These are phyloP conservation scores for Nephelium lappaceum DNA, from an alignment of 345 rosid species.

Conservation along the genomic window DNA sequence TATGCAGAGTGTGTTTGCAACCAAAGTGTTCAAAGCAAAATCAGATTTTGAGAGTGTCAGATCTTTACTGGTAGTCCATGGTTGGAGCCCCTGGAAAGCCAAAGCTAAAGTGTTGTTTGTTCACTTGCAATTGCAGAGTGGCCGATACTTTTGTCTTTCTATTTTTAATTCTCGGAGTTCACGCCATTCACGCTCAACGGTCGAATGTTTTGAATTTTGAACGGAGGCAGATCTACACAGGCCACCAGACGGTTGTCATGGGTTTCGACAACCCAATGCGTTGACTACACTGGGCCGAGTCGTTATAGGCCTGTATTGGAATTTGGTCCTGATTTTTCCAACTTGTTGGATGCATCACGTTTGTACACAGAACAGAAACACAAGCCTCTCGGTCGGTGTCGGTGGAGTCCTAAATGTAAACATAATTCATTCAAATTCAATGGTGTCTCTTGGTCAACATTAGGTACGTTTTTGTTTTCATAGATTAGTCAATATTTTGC, in stretches of 20 bases:
- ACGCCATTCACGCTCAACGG: slow-evolving; percentile 37
- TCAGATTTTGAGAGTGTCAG: not conserved
- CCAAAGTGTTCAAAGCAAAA: not conserved
- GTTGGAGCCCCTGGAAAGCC: slow-evolving; percentile 7
- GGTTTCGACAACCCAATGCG: not conserved
- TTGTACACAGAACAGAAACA: no score
- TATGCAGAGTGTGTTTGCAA: not conserved
- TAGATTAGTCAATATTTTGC: no score
- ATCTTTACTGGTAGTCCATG: slow-evolving; percentile 3
- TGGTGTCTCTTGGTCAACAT: no score
- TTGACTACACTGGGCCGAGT: not conserved
- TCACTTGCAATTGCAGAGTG: not conserved
- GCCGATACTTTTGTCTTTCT: not conserved
- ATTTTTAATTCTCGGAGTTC: not conserved
- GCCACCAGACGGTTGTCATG: slow-evolving; percentile 18
- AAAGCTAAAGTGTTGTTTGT: not conserved
- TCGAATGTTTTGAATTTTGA: slow-evolving; percentile 50
- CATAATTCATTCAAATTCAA: no score
- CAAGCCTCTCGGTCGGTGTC: no score
- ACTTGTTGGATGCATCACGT: no score
- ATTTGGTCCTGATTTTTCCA: not conserved
- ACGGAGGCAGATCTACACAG: slow-evolving; percentile 17
- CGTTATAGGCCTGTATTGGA: not conserved
- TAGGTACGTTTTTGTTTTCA: no score
- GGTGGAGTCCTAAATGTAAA: no score